These are phyloP conservation scores for Gossypium davidsonii DNA, from an alignment of 441 rosid species.

Conservation along the genomic window DNA sequence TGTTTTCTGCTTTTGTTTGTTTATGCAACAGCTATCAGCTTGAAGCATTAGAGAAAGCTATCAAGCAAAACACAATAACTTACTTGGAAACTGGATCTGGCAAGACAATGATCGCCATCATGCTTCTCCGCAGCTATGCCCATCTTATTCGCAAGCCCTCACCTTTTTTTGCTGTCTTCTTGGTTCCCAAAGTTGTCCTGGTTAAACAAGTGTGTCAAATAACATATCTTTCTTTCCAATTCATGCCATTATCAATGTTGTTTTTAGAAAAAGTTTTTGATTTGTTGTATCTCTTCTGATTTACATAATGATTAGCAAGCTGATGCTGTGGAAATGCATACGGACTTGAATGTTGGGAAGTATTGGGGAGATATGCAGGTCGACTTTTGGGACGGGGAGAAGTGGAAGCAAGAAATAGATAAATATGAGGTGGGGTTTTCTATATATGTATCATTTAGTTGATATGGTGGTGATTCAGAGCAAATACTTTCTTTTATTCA, in stretches of 20 bases:
- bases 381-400: slow-evolving; percentile 57
- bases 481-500: not conserved
- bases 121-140: slow-evolving; percentile 76
- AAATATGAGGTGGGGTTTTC: slow-evolving; percentile 51
- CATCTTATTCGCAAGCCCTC: slow-evolving; percentile 79
- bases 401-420: slow-evolving; percentile 50
- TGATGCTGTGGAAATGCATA: slow-evolving; percentile 48
- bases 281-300: not conserved
- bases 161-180: slow-evolving; percentile 55
- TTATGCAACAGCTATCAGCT: slow-evolving; percentile 57
- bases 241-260: not conserved
- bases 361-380: slow-evolving; percentile 83
- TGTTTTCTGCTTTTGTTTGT: not conserved
- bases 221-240: not conserved
- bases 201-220: slow-evolving; percentile 52
- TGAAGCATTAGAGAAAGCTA: slow-evolving; percentile 70
- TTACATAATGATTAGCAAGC: slow-evolving; percentile 44
- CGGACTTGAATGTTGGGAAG: slow-evolving; percentile 67
- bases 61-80: slow-evolving; percentile 61
- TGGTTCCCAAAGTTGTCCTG: slow-evolving; percentile 89
- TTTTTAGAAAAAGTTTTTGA: not conserved
- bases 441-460: not conserved
- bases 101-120: slow-evolving; percentile 81
- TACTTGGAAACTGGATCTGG: slow-evolving; percentile 88
- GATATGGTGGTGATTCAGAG: not conserved